These are phyloP conservation scores for Choanephora cucurbitarum DNA, from an alignment of 371 early-diverging fungal genomes.

Conservation along the genomic window DNA sequence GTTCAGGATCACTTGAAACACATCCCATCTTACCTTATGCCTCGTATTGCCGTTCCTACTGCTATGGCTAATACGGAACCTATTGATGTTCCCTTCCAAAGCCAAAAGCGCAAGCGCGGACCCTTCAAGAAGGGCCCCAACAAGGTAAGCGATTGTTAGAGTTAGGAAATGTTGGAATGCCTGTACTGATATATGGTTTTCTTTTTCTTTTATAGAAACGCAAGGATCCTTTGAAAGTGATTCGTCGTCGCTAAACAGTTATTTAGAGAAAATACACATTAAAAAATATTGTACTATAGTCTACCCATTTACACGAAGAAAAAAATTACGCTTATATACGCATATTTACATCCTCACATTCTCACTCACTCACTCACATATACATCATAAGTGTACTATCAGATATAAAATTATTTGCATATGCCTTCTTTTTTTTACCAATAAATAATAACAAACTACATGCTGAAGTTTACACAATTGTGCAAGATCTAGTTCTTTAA, in stretches of 20 bases:
- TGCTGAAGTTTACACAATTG: too few relatives aligned
- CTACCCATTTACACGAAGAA: neutral
- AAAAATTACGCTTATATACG: too few relatives aligned
- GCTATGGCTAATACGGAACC: constrained; percentile 21
- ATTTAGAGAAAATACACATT: neutral
- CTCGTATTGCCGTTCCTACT: constrained; percentile 57
- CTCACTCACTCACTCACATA: too few relatives aligned
- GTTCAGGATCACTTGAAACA: constrained; percentile 89
- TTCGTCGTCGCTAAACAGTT: constrained; percentile 30
- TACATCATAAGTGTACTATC: too few relatives aligned
- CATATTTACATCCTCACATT: too few relatives aligned
- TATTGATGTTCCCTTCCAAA: constrained; percentile 33
- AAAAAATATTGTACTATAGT: constrained; percentile 4
- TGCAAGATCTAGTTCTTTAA: too few relatives aligned
- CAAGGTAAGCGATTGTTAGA: constrained; percentile 25
- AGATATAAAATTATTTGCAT: too few relatives aligned
- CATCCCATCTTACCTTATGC: constrained; percentile 90
- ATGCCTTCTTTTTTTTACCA: too few relatives aligned
- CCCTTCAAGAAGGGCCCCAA: constrained; percentile 21
- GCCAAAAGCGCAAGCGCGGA: constrained; percentile 32
- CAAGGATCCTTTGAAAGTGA: constrained; percentile 60
- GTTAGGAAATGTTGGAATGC: neutral
- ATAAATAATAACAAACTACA: too few relatives aligned
- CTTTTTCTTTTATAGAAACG: constrained; percentile 43
- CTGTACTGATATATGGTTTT: neutral